Conservation (phyloP, 345 rosid genomes). For the Clausena lansium region DNA sequence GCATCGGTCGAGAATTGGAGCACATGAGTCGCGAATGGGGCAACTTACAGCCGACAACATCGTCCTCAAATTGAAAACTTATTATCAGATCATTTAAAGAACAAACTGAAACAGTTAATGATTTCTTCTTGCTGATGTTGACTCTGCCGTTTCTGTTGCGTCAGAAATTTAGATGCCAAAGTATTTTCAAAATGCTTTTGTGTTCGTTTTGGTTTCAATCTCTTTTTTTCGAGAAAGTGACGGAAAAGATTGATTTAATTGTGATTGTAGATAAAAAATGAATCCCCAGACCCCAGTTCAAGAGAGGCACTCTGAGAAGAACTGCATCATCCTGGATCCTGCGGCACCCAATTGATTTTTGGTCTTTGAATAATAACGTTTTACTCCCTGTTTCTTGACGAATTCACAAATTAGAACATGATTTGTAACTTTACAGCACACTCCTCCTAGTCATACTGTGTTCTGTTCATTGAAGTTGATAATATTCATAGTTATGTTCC, state of each 20-base stretch:
- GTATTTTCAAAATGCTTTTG: not conserved
- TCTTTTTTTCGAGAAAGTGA: not conserved
- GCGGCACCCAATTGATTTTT: no score
- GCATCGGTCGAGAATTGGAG: constrained; percentile 39
- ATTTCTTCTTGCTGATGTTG: not conserved
- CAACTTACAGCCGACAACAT: constrained; percentile 39
- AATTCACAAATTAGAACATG: no score
- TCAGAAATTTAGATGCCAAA: not conserved
- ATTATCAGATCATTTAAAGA: constrained; percentile 4
- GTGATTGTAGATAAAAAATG: no score
- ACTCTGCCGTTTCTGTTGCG: not conserved
- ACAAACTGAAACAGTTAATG: not conserved
- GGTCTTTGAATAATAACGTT: no score
- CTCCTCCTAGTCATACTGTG: no score
- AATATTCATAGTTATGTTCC: no score
- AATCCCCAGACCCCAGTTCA: not conserved
- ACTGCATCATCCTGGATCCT: no score
- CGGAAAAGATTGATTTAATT: not conserved
- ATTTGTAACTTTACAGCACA: no score
- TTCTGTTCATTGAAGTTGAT: no score
- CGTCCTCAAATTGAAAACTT: constrained; percentile 11
- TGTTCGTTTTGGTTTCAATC: not conserved
- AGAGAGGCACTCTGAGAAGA: no score
- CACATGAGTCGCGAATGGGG: constrained; percentile 30
- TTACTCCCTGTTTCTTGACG: no score